These are phyloP conservation scores for Aspergillaceae sp. DNA, from an alignment of 2,329 filamentous ascomycete genomes.

Conservation along the genomic window DNA sequence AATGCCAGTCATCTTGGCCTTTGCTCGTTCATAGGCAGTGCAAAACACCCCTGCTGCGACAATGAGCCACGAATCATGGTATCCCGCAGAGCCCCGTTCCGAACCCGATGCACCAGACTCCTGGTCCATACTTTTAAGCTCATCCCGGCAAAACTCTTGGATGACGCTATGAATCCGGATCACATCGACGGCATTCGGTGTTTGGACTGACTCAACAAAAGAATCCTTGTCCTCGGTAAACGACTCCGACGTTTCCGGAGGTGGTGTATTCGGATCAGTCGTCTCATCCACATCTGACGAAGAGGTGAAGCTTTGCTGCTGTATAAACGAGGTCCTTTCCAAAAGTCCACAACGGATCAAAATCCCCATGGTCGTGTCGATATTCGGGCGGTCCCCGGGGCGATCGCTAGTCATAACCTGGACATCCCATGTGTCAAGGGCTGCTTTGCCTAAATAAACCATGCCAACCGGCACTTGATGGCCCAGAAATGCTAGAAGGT, in stretches of 20 bases:
- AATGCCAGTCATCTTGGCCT: slow-evolving; percentile 30
- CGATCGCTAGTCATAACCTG: slow-evolving; percentile 31
- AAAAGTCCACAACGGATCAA: slow-evolving; percentile 40
- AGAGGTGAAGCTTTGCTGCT: slow-evolving; percentile 10
- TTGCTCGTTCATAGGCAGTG: slow-evolving; percentile 35
- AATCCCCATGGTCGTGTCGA: slow-evolving; percentile 39
- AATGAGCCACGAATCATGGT: slow-evolving; percentile 37
- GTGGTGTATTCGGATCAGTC: slow-evolving; percentile 13
- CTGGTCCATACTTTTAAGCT: slow-evolving; percentile 32
- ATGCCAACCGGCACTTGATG: slow-evolving; percentile 59
- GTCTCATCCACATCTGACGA: slow-evolving; percentile 15
- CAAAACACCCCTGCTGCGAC: slow-evolving; percentile 35
- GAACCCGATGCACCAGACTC: slow-evolving; percentile 10
- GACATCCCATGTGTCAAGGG: slow-evolving; percentile 25
- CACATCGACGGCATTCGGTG: slow-evolving; percentile 31
- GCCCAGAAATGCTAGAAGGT: slow-evolving; percentile 56
- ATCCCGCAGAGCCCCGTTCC: slow-evolving; percentile 15
- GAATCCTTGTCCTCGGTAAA: slow-evolving; percentile 27
- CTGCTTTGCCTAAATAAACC: slow-evolving; percentile 45
- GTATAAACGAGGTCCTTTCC: slow-evolving; percentile 29
- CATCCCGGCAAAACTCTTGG: slow-evolving; percentile 40
- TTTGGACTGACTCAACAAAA: slow-evolving; percentile 22
- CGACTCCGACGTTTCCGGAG: slow-evolving; percentile 25
- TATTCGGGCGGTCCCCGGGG: slow-evolving; percentile 27
- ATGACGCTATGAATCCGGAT: slow-evolving; percentile 42